phyloP scores from a whole-genome alignment of 768 basidiomycete species.

The Leucocoprinus leucothites region DNA sequence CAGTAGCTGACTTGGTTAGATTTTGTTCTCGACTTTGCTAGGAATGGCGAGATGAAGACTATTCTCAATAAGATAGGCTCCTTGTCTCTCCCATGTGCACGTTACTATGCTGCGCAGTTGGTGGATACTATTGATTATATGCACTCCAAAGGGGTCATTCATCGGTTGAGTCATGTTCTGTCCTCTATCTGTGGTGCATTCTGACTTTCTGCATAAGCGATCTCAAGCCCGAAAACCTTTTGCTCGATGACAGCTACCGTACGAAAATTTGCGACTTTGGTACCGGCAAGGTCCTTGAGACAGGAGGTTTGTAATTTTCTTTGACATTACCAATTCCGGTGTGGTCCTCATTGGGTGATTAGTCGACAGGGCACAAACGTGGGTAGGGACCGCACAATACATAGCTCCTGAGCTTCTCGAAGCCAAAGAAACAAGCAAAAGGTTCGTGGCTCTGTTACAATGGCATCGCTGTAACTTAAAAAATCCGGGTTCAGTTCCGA shows the following conservation, averaged over 20 bases:
- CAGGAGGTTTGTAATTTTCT: conserved; percentile 4
- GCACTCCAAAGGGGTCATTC: conserved; percentile 86
- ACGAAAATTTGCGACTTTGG: conserved; percentile 98
- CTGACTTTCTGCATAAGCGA: conserved; percentile 33
- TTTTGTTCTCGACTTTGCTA: conserved; percentile 74
- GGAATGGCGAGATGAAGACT: conserved; percentile 76
- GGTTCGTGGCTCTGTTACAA: conserved; percentile 39
- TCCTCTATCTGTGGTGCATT: not conserved
- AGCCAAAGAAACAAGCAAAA: conserved; percentile 67
- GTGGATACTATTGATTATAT: conserved; percentile 88
- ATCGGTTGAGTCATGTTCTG: conserved; percentile 42
- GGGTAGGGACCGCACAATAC: conserved; percentile 28
- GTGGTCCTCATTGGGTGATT: not conserved
- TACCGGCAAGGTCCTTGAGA: conserved; percentile 37
- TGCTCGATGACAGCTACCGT: conserved; percentile 83
- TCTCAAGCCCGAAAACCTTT: conserved; percentile 83
- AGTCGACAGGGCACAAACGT: conserved; percentile 30
- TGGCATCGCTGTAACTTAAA: conserved; percentile 9
- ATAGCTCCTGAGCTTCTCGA: conserved; percentile 50
- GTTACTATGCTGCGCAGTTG: conserved; percentile 88
- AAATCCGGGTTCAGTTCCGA: conserved; percentile 62
- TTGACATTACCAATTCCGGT: not conserved
- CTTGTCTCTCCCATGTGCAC: conserved; percentile 68
- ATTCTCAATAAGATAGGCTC: conserved; percentile 81
- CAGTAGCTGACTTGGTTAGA: conserved; percentile 37